Evolutionary conservation across 306 rosid genomes (phyloP).

Genomic region (Glycine tomentella): DNA sequence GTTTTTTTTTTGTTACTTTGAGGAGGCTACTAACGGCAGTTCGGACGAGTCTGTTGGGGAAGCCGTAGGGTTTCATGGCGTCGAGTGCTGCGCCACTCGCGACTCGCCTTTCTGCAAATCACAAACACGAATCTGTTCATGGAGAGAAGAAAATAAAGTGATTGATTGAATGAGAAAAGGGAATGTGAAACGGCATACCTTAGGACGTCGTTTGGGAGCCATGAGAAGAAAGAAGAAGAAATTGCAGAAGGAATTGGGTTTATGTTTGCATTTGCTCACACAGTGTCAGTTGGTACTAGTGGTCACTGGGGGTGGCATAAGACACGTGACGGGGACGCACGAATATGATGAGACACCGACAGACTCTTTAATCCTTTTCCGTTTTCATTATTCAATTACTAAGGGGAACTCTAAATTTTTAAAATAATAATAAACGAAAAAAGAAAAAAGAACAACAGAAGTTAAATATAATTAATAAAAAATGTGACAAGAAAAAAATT

Average conservation of each 20-base stretch:
- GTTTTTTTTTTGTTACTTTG: conserved; percentile 25
- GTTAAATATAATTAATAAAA: no score
- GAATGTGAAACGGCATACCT: conserved; percentile 25
- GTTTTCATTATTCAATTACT: no score
- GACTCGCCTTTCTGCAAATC: conserved; percentile 29
- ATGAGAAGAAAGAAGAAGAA: background rate
- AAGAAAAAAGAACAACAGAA: no score
- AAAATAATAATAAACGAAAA: no score
- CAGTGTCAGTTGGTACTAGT: no score
- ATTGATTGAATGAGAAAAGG: background rate
- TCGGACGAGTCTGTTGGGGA: conserved; percentile 42
- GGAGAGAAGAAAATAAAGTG: background rate
- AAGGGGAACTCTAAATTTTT: no score
- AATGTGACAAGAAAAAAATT: no score
- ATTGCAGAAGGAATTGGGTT: background rate
- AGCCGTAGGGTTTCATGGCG: conserved; percentile 61
- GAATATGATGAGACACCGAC: no score
- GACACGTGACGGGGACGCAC: no score
- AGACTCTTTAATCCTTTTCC: no score
- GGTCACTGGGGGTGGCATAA: no score
- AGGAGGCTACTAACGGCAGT: conserved; percentile 51
- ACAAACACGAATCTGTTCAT: background rate
- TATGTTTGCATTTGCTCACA: no score
- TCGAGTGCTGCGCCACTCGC: conserved; percentile 70
- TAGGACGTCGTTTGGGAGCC: background rate